Percentiles rank a stretch among this genome's conserved stretches.
Conservation (phyloP, 148 eudicot genomes). For the Arctostaphylos glauca region DNA sequence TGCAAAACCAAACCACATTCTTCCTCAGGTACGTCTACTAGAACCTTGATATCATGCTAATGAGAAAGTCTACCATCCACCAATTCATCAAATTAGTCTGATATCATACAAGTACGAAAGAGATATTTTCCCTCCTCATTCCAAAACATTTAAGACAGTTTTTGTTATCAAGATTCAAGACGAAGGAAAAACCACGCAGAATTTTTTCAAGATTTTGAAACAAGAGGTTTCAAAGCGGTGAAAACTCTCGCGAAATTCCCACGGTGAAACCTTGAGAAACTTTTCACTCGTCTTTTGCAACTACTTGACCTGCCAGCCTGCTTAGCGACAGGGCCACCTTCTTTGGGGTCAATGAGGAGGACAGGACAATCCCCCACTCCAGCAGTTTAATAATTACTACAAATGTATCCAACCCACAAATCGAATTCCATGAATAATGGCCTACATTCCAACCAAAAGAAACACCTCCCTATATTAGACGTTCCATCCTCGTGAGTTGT, state of each 20-base stretch:
- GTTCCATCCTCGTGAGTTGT: neutral
- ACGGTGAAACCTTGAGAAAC: too few relatives aligned
- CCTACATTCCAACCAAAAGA: neutral
- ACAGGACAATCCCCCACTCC: too few relatives aligned
- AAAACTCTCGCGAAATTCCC: too few relatives aligned
- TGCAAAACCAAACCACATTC: neutral
- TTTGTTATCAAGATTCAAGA: too few relatives aligned
- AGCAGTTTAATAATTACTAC: neutral
- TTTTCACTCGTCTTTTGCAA: too few relatives aligned
- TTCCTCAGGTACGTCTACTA: neutral
- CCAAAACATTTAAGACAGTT: neutral
- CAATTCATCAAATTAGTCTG: neutral
- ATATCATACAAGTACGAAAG: neutral
- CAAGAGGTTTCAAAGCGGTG: too few relatives aligned
- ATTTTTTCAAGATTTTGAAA: too few relatives aligned
- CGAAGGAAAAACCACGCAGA: too few relatives aligned
- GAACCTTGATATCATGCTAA: neutral
- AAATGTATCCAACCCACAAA: neutral
- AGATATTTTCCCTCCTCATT: neutral
- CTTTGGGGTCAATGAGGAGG: too few relatives aligned
- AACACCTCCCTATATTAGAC: neutral
- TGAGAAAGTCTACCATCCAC: neutral
- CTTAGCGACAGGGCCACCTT: too few relatives aligned
- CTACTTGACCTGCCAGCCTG: too few relatives aligned
- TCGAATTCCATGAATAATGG: neutral